phyloP scores from a whole-genome alignment of 2,329 filamentous ascomycete genomes.

The Arachnomyces sp. region DNA sequence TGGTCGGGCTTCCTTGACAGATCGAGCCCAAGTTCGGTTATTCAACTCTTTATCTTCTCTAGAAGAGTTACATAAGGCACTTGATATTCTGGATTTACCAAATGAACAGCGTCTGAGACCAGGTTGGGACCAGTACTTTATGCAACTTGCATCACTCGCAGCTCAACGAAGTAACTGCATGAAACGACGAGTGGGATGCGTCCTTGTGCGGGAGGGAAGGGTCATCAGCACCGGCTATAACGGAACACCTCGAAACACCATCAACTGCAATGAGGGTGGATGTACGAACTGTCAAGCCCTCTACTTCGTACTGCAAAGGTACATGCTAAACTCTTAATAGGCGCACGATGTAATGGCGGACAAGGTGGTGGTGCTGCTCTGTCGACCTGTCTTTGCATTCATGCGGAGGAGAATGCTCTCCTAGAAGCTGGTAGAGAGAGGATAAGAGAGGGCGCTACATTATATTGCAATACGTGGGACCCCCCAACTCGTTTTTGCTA shows the following conservation, averaged over 20 bases:
- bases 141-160: constrained; percentile 88
- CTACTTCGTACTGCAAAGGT: not conserved
- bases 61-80: constrained; percentile 61
- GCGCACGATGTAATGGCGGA: constrained; percentile 70
- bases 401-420: constrained; percentile 95
- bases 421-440: constrained; percentile 89
- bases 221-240: constrained; percentile 97
- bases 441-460: constrained; percentile 69
- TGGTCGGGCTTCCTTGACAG: constrained; percentile 69
- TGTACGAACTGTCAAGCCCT: constrained; percentile 44
- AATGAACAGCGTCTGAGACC: constrained; percentile 75
- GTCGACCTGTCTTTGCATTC: constrained; percentile 87
- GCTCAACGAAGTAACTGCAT: constrained; percentile 93
- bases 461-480: constrained; percentile 78
- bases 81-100: constrained; percentile 67
- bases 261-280: constrained; percentile 87
- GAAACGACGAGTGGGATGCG: constrained; percentile 93
- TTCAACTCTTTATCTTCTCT: constrained; percentile 75
- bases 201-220: constrained; percentile 74
- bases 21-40: constrained; percentile 73
- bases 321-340: constrained; percentile 21
- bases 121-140: constrained; percentile 96
- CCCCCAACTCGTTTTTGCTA: not conserved
- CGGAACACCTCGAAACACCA: constrained; percentile 82
- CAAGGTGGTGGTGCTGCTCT: constrained; percentile 64